Percentiles rank a stretch among this genome's conserved stretches.
These are phyloP conservation scores for Mollisiaceae sp. DNA, from an alignment of 2,329 filamentous ascomycete genomes.

Conservation along the genomic window DNA sequence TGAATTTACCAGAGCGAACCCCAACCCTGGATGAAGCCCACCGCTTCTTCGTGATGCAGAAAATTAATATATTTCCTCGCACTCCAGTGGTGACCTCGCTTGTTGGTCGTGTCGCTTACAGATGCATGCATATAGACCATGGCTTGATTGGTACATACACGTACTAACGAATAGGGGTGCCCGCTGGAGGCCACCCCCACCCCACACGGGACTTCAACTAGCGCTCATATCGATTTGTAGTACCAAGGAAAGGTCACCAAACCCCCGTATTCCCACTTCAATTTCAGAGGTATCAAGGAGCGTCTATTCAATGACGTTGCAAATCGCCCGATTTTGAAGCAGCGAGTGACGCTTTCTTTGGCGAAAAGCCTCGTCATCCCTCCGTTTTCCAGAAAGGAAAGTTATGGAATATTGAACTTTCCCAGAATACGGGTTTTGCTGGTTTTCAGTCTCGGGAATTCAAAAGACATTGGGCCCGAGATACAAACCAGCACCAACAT, in stretches of 20 bases:
- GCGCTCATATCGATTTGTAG: neutral
- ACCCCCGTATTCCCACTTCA: neutral
- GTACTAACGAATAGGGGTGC: neutral
- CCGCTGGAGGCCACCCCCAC: neutral
- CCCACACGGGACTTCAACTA: neutral
- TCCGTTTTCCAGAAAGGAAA: too few species aligned
- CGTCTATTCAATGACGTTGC: too few species aligned
- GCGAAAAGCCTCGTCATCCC: too few species aligned
- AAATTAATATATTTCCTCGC: neutral
- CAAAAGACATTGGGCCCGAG: too few species aligned
- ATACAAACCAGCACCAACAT: too few species aligned
- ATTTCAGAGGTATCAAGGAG: too few species aligned
- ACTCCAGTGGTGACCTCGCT: neutral
- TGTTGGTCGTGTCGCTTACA: neutral
- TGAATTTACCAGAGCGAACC: neutral
- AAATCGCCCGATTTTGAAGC: too few species aligned
- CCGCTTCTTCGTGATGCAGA: neutral
- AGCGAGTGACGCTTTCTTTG: too few species aligned
- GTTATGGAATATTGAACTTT: too few species aligned
- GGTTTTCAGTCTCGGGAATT: too few species aligned
- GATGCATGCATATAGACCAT: neutral
- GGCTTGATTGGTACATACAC: neutral
- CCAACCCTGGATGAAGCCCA: neutral
- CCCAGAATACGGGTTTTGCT: too few species aligned
- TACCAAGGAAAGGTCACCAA: neutral